Evolutionary conservation across 352 stramenopile genomes (phyloP), one percentile per base, ranked within the genome.

Genomic region (Lagenidium giganteum): DNA sequence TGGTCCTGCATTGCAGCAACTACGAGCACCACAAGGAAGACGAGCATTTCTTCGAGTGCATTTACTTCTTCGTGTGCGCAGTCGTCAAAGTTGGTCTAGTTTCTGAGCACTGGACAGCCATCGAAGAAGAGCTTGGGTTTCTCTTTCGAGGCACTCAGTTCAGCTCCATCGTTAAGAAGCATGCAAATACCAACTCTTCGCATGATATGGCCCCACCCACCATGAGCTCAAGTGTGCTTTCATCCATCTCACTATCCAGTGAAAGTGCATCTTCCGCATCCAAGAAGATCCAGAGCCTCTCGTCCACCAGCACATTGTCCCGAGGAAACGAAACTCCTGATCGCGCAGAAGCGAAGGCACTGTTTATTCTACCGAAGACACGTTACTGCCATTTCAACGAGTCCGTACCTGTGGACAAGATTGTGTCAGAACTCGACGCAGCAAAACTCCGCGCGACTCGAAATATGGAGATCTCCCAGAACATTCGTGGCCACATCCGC

Each of bases 1-100:
- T 92, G 14, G 68, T 89, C 28, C 66, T 92, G 4, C 70, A 89
- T 43, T 88, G 76, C 60, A 92, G 74, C 67, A 92, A 87, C 53
- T 85, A 75, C 42, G 77, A 91, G 57, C 79, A 81, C 36, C 73
- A 88, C 57, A 87, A 87, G 47, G 71, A 92, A 33, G 79, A 92
- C 64, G 66, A 87, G 45, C 64, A 57, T 30, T 87, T 89, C 53
- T 89, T 92, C 42, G 79, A 92, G 51, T 80, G 69, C 37, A 54
- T 92, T 46, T 89, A 87, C 46, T 88, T 80, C 43, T 88, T 88
- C 46, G 60, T 86, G 20, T 87, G 71, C 38, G 70, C 76, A 0
- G 72, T 87, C 12, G 70, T 76, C 30, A 89, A 92, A 42, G 57
- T 87, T 24, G 64, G 66, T n/a, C 58, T 88, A 9, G 45, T 61